These are phyloP conservation scores for Cercophora sp. DNA, from an alignment of 495 filamentous ascomycete genomes.

Conservation along the genomic window DNA sequence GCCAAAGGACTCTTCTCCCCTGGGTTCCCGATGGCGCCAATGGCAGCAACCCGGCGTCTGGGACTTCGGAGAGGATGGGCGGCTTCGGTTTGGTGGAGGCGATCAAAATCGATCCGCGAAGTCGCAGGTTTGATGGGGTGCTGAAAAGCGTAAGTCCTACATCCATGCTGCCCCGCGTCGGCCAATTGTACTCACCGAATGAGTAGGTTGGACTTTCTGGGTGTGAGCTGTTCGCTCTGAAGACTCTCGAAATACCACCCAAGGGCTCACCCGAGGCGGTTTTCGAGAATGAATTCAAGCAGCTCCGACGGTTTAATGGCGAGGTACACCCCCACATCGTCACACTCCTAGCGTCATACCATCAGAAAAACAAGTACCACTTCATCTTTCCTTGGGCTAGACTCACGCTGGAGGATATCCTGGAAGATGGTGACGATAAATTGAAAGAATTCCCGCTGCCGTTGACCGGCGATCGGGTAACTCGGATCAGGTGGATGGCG, in stretches of 20 bases:
- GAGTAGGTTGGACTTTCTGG: not conserved
- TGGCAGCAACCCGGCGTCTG: not conserved
- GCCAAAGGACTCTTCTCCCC: not conserved
- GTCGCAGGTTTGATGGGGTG: not conserved
- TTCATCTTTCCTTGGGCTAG: constrained; percentile 25
- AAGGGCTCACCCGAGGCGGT: constrained; percentile 15
- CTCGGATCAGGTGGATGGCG: no score
- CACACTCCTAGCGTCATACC: constrained; percentile 22
- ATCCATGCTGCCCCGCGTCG: not conserved
- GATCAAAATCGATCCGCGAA: not conserved
- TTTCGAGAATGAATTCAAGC: constrained; percentile 11
- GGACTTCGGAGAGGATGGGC: not conserved
- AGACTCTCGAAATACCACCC: constrained; percentile 1
- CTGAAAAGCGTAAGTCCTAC: not conserved
- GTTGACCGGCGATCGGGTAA: not conserved
- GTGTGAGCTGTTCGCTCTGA: not conserved
- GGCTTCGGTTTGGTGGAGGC: not conserved
- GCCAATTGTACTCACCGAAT: not conserved
- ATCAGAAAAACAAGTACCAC: constrained; percentile 11
- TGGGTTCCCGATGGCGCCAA: not conserved
- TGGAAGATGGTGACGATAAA: no score
- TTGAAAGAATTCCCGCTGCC: not conserved
- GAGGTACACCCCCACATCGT: constrained; percentile 18
- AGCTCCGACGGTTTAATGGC: constrained; percentile 4
- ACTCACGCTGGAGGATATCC: constrained; percentile 13